Evolutionary conservation across 768 basidiomycete genomes (phyloP).

Genomic region (Phylloporus sp.): DNA sequence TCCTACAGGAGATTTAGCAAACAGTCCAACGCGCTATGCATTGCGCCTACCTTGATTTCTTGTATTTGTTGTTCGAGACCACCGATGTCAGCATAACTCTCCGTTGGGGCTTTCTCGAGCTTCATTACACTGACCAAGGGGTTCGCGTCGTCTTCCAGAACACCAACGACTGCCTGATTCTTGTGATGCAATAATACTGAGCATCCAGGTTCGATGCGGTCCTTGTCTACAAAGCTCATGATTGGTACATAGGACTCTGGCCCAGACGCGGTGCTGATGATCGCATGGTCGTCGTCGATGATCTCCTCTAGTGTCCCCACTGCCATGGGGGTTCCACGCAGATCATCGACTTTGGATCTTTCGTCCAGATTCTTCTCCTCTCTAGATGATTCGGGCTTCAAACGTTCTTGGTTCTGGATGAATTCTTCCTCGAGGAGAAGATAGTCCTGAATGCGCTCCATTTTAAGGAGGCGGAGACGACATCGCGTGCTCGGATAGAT

Average conservation of each 20-base stretch:
- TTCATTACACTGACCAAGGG: slow-evolving; percentile 99
- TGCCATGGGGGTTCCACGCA: slow-evolving; percentile 96
- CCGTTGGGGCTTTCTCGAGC: slow-evolving; percentile 97
- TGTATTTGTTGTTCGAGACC: slow-evolving; percentile 96
- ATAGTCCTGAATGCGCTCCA: slow-evolving; percentile 98
- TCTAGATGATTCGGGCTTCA: slow-evolving; percentile 79
- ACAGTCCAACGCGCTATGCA: neutral
- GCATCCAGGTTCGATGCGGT: slow-evolving; percentile 93
- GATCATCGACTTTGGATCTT: slow-evolving; percentile 85
- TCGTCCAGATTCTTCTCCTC: slow-evolving; percentile 98
- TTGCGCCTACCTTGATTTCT: slow-evolving; percentile 83
- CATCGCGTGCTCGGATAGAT: slow-evolving; percentile 95
- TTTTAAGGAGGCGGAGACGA: slow-evolving; percentile 89
- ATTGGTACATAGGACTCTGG: slow-evolving; percentile 97
- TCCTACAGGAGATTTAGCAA: slow-evolving; percentile 47
- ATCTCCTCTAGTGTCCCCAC: slow-evolving; percentile 98
- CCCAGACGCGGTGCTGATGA: slow-evolving; percentile 89
- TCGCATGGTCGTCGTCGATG: slow-evolving; percentile 98
- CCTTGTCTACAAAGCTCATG: slow-evolving; percentile 98
- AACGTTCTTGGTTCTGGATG: slow-evolving; percentile 84
- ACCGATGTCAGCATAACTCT: slow-evolving; percentile 98
- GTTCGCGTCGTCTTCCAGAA: slow-evolving; percentile 90
- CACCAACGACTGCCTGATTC: slow-evolving; percentile 91
- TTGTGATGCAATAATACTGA: slow-evolving; percentile 95
- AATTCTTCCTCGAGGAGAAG: slow-evolving; percentile 94